Base-by-base conservation (phyloP, 768 basidiomycete genomes). In the Amanita phalloides region DNA sequence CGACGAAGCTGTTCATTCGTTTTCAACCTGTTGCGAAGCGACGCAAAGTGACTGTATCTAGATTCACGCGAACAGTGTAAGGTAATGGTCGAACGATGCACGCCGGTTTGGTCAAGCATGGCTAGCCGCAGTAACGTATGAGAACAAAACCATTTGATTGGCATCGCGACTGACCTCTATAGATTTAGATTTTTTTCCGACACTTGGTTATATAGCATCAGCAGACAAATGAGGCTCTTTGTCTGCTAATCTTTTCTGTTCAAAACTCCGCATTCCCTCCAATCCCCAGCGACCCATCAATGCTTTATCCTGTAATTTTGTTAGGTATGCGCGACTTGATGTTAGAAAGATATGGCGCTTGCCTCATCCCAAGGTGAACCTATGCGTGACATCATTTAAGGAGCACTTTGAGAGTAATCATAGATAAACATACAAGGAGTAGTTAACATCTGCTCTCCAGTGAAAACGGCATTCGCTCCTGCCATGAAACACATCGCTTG, bases 401-500 rank as follows among this genome's bases (percentile, higher is more conserved):
- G 54, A 45, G 21, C 4, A 51, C n/a, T 25, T 43, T 20, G 37
- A 20, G 45, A 6, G n/a, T 39, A 39, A 26, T 45, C 33, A 25
- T 44, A 39, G 43, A 45, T 33, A 53, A 47, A 26, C 30, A 70
- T 61, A 86, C 93, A 96, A 43, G 94, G 92, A 11, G 95, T 98
- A 10, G 95, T 98, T 57, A 98, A 67, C 95, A 98, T 98, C 59
- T 84, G 77, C 63, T 97, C 95, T 39, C 94, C 95, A n/a, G 95
- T 98, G 66, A 98, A 98, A 55, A 98, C 85, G 20, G 95, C 95
- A 62, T 98, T 98, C 20, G 94, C 95, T 21, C 95, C 95, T 0
- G 95, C 93, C 88, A 98, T 87, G 71, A 98, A 98, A 62, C 91
- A 93, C 86, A 98, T 92, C 6, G 86, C 92, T 64, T 98, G 95